Evolutionary conservation across 1,284 basidiomycete species (phyloP).

Genomic region (Inonotus hispidus): DNA sequence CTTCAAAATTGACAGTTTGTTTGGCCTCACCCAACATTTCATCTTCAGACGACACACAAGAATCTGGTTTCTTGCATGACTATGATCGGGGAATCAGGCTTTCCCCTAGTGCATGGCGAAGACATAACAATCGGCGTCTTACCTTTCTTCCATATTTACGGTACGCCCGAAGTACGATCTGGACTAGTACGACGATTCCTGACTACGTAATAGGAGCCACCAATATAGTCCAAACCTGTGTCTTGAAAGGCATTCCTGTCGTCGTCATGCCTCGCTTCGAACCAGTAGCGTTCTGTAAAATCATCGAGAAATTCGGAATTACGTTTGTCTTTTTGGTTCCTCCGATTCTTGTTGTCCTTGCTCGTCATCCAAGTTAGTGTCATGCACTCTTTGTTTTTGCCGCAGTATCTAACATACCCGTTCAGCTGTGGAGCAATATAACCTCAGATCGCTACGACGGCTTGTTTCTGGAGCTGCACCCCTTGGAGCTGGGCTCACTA

Average conservation of each 20-base stretch:
- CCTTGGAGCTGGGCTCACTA: slow-evolving; percentile 57
- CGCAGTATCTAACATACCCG: not conserved
- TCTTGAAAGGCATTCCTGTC: slow-evolving; percentile 52
- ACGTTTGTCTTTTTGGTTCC: slow-evolving; percentile 72
- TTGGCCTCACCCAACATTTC: not conserved
- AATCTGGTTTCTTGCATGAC: slow-evolving; percentile 52
- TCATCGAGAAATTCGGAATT: slow-evolving; percentile 61
- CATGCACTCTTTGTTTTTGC: not conserved
- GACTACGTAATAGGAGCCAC: slow-evolving; percentile 35
- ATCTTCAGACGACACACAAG: slow-evolving; percentile 52
- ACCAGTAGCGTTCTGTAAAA: slow-evolving; percentile 61
- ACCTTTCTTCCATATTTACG: slow-evolving; percentile 59
- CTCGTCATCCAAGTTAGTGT: slow-evolving; percentile 53
- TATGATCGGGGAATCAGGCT: slow-evolving; percentile 37
- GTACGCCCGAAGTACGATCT: slow-evolving; percentile 26
- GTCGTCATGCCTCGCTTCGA: slow-evolving; percentile 75
- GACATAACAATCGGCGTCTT: slow-evolving; percentile 55
- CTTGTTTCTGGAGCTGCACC: slow-evolving; percentile 83
- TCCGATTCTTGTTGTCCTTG: slow-evolving; percentile 73
- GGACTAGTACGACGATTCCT: not conserved
- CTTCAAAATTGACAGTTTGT: not conserved
- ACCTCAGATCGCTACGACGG: slow-evolving; percentile 56
- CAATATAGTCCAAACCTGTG: slow-evolving; percentile 56
- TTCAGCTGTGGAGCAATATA: slow-evolving; percentile 62
- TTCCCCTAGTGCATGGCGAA: slow-evolving; percentile 34